Base-by-base conservation (phyloP, 495 filamentous ascomycete genomes). In the Sporormia fimetaria region DNA sequence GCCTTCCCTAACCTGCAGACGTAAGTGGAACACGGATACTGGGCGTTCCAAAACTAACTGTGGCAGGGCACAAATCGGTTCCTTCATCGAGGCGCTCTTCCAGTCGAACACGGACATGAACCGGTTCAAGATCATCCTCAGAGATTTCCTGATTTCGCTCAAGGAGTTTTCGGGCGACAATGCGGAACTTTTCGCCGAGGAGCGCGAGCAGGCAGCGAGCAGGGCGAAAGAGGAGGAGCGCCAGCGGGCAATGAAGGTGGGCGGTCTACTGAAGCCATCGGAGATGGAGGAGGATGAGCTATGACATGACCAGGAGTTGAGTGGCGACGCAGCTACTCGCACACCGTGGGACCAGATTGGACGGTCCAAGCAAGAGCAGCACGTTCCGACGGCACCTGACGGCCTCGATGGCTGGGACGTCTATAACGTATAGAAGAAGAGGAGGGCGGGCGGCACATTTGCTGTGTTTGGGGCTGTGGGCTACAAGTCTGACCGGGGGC, bases 141-240 rank as follows among this genome's bases (percentile, higher is more conserved):
- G 90, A 42, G 90, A 99, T 60, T 99, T 99, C 74, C 64, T 99
- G 40, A 94, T 99, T 52, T 87, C 87, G 20, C 65, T 99, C 38
- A 94, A 93, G 63, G 90, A 99, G 63, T 96, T 95, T 54, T 73
- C 74, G 10, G 83, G 83, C 9, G 90, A 87, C 60, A 90, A 87
- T 55, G 79, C 88, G 4, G 90, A 96, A 51, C 71, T 98, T n/a
- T 99, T 80, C 63, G 80, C 83, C 2, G 87, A 95, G 37, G 92
- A 96, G 57, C 78, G 90, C 48, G 90, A 96, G 60, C 78, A 76
- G 43, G 86, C 83, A 51, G 83, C 81, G 0, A 42, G 11, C 16
- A 37, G 45, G 31, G 45, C 41, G 27, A 54, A 54, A 31, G 50
- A 49, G 20, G 21, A 47, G 35, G 53, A 56, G 36, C 49, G 53